Percentiles rank a stretch among this genome's conserved stretches.
These are phyloP conservation scores for Rhizomucor miehei DNA, from an alignment of 371 early-diverging fungal species.

Conservation along the genomic window DNA sequence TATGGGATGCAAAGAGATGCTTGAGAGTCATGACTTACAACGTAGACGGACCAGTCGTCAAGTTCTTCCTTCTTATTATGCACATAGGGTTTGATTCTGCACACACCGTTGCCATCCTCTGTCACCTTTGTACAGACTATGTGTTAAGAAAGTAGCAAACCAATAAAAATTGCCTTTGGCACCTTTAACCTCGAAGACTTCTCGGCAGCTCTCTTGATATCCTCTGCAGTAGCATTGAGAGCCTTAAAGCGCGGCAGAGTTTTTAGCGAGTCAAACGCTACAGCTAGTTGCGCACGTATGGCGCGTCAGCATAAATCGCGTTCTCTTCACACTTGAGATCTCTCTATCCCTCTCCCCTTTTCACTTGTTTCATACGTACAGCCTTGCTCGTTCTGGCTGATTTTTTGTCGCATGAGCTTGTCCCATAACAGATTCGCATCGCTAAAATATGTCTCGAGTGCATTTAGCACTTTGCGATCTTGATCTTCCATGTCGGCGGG, in stretches of 20 bases:
- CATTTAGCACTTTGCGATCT: slow-evolving; percentile 22
- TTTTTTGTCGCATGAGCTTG: slow-evolving; percentile 28
- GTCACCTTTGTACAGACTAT: slow-evolving; percentile 5
- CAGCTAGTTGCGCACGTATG: slow-evolving; percentile 11
- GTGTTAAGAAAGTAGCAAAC: background rate
- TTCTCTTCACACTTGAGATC: too few relatives aligned
- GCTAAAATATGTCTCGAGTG: slow-evolving; percentile 40
- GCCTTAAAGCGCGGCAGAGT: slow-evolving; percentile 21
- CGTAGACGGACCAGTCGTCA: slow-evolving; percentile 43
- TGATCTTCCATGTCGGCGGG: background rate
- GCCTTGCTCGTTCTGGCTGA: slow-evolving; percentile 21
- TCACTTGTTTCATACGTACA: slow-evolving; percentile 15
- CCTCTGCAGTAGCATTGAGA: slow-evolving; percentile 19
- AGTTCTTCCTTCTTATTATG: slow-evolving; percentile 24
- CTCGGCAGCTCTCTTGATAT: slow-evolving; percentile 21
- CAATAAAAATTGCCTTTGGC: background rate
- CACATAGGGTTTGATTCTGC: slow-evolving; percentile 34
- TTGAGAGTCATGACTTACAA: slow-evolving; percentile 11
- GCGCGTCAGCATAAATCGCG: background rate
- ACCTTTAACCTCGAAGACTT: slow-evolving; percentile 8
- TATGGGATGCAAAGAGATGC: background rate
- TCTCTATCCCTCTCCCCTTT: background rate
- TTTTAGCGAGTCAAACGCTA: slow-evolving; percentile 17
- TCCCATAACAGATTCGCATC: slow-evolving; percentile 44
- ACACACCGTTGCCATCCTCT: slow-evolving; percentile 11